Evolutionary conservation across 768 basidiomycete species (phyloP).

Genomic region (Trametes coccinea): DNA sequence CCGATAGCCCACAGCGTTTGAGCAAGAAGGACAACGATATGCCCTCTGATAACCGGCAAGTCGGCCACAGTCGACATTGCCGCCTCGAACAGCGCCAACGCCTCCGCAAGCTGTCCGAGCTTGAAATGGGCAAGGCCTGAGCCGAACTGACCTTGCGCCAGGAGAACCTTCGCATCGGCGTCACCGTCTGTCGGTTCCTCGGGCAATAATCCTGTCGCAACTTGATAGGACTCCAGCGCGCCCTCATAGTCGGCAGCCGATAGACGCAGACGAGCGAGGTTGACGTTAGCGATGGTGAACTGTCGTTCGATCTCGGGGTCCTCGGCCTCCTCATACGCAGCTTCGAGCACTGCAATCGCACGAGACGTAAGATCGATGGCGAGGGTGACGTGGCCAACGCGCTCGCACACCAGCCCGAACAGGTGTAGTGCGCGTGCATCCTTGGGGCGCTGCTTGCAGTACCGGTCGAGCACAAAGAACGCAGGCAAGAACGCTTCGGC

Average conservation of each 20-base stretch:
- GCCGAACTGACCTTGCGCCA: slow-evolving; percentile 68
- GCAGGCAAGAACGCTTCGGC: slow-evolving; percentile 63
- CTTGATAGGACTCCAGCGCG: slow-evolving; percentile 71
- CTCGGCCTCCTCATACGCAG: slow-evolving; percentile 85
- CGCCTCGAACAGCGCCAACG: slow-evolving; percentile 66
- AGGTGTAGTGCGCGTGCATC: slow-evolving; percentile 83
- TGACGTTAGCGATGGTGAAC: slow-evolving; percentile 81
- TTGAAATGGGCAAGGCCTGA: slow-evolving; percentile 73
- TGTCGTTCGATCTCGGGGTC: slow-evolving; percentile 72
- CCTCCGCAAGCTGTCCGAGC: slow-evolving; percentile 58
- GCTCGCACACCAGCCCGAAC: slow-evolving; percentile 82
- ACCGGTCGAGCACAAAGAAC: slow-evolving; percentile 81
- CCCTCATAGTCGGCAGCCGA: slow-evolving; percentile 55
- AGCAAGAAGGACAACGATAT: slow-evolving; percentile 76
- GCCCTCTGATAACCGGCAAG: slow-evolving; percentile 54
- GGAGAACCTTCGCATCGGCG: slow-evolving; percentile 42
- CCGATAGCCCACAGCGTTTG: slow-evolving; percentile 84
- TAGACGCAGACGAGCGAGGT: slow-evolving; percentile 77
- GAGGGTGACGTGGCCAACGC: slow-evolving; percentile 67
- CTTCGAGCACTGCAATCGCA: slow-evolving; percentile 77
- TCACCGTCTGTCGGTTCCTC: slow-evolving; percentile 42
- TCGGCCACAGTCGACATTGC: slow-evolving; percentile 59
- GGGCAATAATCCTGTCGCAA: slow-evolving; percentile 65
- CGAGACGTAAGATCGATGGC: slow-evolving; percentile 57
- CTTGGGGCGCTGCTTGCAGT: slow-evolving; percentile 61